Evolutionary conservation across 495 filamentous ascomycete species (phyloP), one percentile per base, ranked within the genome.

Genomic region (Penicillium arizonense): DNA sequence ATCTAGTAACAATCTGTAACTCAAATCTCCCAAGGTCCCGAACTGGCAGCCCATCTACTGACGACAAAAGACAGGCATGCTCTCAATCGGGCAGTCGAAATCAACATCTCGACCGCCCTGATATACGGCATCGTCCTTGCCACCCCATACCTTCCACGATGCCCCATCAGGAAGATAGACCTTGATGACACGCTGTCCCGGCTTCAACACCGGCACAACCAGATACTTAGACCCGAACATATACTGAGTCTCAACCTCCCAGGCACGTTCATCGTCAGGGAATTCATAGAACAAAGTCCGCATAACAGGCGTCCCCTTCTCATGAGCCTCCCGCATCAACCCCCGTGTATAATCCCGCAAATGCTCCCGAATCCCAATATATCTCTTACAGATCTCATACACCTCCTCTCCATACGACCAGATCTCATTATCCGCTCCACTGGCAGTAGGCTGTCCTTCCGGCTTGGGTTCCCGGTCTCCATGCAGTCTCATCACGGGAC

Each of bases 401-500:
- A 82, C 73, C 43, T 78, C 70, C 24, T 76, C 70, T 2, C 81
- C 81, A 55, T 82, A 85, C 13, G 70, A 77, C 80, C 81, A 85
- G 26, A 85, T 73, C 64, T 85, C 82, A 60, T 85, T 85, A 11
- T 69, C 47, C 2, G 77, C 75, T 2, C 78, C 80, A 12, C 63
- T 62, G 11, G 73, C 62, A 10, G 68, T 72, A 7, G 68, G 67
- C 34, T 67, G 59, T 13, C 60, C 61, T n/a, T 59, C 68, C 14
- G 68, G 71, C 54, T 74, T 69, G 8, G 80, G 81, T 51, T 81
- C 75, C n/a, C 82, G 74, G 61, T 82, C 78, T 16, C 81, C 81
- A 53, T 85, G 82, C 16, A 83, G 63, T 9, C 81, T 69, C 72
- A 85, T 82, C 5, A 83, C 82, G 26, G 81, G 80, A 51, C 78